Evolutionary conservation across 2,329 filamentous ascomycete species (phyloP).

Genomic region (Byssoonygena ceratinophila): DNA sequence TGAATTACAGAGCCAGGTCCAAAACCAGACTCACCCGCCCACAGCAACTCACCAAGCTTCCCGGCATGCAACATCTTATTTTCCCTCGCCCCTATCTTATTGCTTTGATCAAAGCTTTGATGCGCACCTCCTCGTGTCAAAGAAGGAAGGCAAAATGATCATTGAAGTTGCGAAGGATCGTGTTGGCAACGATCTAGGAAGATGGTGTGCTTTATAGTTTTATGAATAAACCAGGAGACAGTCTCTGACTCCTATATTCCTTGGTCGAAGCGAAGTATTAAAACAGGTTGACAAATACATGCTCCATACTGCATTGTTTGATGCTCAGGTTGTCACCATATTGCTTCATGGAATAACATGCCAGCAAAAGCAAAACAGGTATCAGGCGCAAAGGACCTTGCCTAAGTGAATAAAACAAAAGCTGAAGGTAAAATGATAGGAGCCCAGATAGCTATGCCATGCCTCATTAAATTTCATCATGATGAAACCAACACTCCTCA

Average conservation of each 20-base stretch:
- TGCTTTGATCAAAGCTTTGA: slow-evolving; percentile 33
- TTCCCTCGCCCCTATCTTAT: slow-evolving; percentile 26
- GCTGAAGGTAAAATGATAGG: too few species aligned
- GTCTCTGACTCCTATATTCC: neutral
- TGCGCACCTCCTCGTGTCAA: slow-evolving; percentile 30
- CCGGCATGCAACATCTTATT: slow-evolving; percentile 12
- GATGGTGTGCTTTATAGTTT: slow-evolving; percentile 27
- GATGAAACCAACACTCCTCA: too few species aligned
- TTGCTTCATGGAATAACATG: neutral
- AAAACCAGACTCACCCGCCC: slow-evolving; percentile 5
- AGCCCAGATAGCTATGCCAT: too few species aligned
- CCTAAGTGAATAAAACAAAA: neutral
- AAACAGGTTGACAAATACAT: too few species aligned
- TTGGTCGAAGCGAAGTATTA: too few species aligned
- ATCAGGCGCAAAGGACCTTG: too few species aligned
- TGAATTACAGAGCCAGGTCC: neutral
- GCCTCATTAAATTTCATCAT: too few species aligned
- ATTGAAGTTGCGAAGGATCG: slow-evolving; percentile 35
- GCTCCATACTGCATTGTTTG: too few species aligned
- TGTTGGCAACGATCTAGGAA: slow-evolving; percentile 26
- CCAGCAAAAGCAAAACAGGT: too few species aligned
- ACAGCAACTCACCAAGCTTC: slow-evolving; percentile 9
- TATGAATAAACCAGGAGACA: neutral
- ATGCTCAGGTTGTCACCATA: too few species aligned
- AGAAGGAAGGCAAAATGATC: slow-evolving; percentile 20